Base-by-base conservation (phyloP, 768 basidiomycete genomes). In the Panaeolus papilionaceus region DNA sequence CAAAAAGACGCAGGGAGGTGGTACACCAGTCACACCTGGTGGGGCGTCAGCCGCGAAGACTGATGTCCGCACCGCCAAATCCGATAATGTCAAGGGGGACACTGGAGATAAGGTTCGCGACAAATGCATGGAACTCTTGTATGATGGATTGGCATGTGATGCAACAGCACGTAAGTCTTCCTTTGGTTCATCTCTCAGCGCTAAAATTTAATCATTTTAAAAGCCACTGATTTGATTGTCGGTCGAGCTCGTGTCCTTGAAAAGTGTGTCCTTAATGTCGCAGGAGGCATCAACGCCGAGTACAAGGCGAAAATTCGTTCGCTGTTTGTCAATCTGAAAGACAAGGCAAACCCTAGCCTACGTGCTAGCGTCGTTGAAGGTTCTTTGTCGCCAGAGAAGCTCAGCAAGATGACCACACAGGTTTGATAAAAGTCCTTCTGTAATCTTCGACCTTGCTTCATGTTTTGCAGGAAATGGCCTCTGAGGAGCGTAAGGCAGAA, bases 271-370 rank as follows among this genome's bases (percentile, higher is more conserved):
- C 84, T 71, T 71, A 49, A 80, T 75, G 75, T 86, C 78, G 74
- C 79, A 64, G 80, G 79, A 11, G 79, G 80, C 20, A 82, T 84
- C 1, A 86, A 79, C 0, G 77, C 77, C 0, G 75, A 81, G 12
- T 95, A 95, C 78, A 90, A 89, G 71, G 78, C 81, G 72, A 98
- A 94, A 77, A 93, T 99, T 69, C 90, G 98, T 37, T 90, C 91
- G 33, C 78, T 98, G 54, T 96, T 88, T 75, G 91, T 97, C 72
- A 99, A 99, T 78, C 84, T 99, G 72, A 98, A 98, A 78, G 96
- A 97, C 79, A 96, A 95, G 80, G 88, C 90, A 72, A 99, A 99
- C 78, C 95, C 96, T 16, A 85, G 85, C 37, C 77, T 99, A 65
- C 85, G 96, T 51, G 93, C 92, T 75, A 91, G 88, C 71, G 88